Conservation (phyloP, 768 basidiomycete genomes). For the Suillus hirtellus region DNA sequence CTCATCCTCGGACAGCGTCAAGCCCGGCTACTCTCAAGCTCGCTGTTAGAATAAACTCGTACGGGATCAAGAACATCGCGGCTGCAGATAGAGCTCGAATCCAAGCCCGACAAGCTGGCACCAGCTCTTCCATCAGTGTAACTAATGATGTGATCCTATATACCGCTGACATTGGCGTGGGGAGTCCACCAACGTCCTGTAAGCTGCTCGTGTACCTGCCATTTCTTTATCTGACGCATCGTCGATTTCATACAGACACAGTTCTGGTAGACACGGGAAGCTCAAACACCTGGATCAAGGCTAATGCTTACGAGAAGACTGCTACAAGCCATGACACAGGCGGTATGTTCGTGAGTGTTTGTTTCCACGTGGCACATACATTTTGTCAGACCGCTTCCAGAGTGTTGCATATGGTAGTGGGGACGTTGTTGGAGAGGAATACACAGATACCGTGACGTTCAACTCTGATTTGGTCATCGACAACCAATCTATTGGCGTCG, state of each 20-base stretch:
- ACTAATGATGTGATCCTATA: constrained; percentile 20
- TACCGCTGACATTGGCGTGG: constrained; percentile 17
- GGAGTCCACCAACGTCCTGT: constrained; percentile 15
- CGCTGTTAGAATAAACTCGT: constrained; percentile 6
- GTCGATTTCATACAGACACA: constrained; percentile 14
- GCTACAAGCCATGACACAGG: constrained; percentile 11
- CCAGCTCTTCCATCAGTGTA: constrained; percentile 10
- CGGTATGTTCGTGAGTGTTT: constrained; percentile 4
- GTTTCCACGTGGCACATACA: not conserved
- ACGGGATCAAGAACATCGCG: constrained; percentile 7
- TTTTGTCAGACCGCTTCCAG: not conserved
- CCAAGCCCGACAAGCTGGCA: not conserved
- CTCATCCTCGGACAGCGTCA: constrained; percentile 5
- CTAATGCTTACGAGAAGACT: constrained; percentile 6
- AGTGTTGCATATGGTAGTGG: constrained; percentile 14
- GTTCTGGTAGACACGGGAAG: constrained; percentile 22
- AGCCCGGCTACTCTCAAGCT: constrained; percentile 5
- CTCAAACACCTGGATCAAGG: constrained; percentile 24
- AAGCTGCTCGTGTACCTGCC: not conserved
- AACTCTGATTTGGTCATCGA: constrained; percentile 18
- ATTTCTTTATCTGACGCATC: not conserved
- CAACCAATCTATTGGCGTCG: constrained; percentile 37
- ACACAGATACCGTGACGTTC: constrained; percentile 18
- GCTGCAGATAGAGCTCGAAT: constrained; percentile 12
- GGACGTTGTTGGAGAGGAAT: constrained; percentile 20